phyloP scores from a whole-genome alignment of 1,284 basidiomycete genomes.

The Wallemia ichthyophaga region DNA sequence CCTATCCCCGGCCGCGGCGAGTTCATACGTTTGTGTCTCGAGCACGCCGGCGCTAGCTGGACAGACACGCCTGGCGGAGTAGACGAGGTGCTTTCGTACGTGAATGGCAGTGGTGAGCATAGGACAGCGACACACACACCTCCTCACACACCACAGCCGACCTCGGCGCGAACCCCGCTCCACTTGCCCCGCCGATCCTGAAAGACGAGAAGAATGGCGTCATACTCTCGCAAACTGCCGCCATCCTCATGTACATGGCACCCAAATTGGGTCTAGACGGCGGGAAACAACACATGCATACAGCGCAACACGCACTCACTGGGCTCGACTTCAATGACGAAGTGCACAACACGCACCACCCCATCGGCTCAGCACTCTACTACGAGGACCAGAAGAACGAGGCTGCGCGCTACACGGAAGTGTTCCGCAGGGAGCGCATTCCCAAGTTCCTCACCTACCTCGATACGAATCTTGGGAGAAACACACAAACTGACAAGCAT shows the following conservation, averaged over 20 bases:
- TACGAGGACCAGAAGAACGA: conserved; percentile 24
- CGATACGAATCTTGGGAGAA: conserved; percentile 15
- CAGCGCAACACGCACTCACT: background rate
- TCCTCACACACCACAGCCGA: background rate
- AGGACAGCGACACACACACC: too few species aligned
- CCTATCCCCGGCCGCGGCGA: conserved; percentile 21
- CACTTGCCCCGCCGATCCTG: conserved; percentile 18
- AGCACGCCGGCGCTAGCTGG: conserved; percentile 18
- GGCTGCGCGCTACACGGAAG: conserved; percentile 14
- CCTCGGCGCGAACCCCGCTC: conserved; percentile 6
- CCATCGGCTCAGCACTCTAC: conserved; percentile 15
- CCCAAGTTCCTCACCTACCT: conserved; percentile 23
- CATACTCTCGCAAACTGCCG: conserved; percentile 18
- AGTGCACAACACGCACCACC: conserved; percentile 11
- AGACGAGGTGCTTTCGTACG: background rate
- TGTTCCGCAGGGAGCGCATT: conserved; percentile 19
- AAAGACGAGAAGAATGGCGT: conserved; percentile 8
- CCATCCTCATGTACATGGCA: conserved; percentile 19
- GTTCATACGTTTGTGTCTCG: conserved; percentile 21
- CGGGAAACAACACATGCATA: background rate
- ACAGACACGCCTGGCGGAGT: conserved; percentile 11
- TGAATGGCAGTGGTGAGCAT: background rate
- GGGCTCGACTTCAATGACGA: background rate
- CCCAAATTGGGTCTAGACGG: conserved; percentile 14
- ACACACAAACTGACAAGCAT: conserved; percentile 12